Conservation (phyloP, 2,329 filamentous ascomycete genomes). For the Aureobasidium sp. region DNA sequence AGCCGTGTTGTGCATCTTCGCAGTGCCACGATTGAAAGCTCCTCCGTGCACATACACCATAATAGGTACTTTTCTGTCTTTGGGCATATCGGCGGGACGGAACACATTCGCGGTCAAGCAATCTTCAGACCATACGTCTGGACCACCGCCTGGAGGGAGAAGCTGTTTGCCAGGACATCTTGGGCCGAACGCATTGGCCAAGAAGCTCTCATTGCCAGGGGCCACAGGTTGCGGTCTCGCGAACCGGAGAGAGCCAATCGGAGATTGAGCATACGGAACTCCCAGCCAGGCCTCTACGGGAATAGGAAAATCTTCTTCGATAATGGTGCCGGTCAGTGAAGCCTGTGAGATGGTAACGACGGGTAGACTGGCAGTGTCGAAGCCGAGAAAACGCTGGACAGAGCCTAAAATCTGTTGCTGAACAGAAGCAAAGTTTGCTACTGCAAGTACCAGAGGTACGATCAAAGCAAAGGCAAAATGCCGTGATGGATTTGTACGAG, state of each 20-base stretch:
- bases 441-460: not conserved
- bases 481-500: not conserved
- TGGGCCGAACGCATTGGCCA: conserved; percentile 24
- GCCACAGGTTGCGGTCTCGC: conserved; percentile 33
- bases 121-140: conserved; percentile 35
- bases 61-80: conserved; percentile 40
- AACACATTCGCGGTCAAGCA: conserved; percentile 55
- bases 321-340: conserved; percentile 18
- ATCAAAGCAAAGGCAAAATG: not conserved
- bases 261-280: conserved; percentile 21
- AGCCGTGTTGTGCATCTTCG: conserved; percentile 52
- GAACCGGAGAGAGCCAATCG: conserved; percentile 19
- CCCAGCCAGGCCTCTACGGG: conserved; percentile 22
- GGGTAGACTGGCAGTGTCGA: not conserved
- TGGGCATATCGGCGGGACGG: conserved; percentile 33
- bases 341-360: conserved; percentile 18
- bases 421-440: not conserved
- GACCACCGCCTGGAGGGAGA: not conserved
- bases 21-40: conserved; percentile 41
- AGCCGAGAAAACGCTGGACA: not conserved
- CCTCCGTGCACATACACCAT: conserved; percentile 57
- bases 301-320: conserved; percentile 19
- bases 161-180: conserved; percentile 23
- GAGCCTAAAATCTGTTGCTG: conserved; percentile 5
- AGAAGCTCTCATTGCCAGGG: conserved; percentile 27